Evolutionary conservation across 2,329 filamentous ascomycete species (phyloP).

Genomic region (Magnaporthiopsis poae): DNA sequence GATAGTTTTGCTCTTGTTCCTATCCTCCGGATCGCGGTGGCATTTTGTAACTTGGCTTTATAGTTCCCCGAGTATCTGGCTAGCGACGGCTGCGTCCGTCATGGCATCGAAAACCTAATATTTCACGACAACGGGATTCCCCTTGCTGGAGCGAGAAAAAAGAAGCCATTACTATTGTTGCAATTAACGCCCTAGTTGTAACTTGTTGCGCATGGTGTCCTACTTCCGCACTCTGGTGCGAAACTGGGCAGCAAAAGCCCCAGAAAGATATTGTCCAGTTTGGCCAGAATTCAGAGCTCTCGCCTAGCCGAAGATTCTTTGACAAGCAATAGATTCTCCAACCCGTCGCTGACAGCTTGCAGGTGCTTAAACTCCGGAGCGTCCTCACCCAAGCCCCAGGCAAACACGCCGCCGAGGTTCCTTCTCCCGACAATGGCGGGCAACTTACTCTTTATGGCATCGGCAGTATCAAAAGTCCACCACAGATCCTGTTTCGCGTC

Average conservation of each 20-base stretch:
- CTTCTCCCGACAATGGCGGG: conserved; percentile 44
- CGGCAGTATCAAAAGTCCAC: conserved; percentile 64
- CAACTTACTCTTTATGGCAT: conserved; percentile 53
- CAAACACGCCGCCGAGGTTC: conserved; percentile 60
- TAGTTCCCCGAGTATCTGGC: neutral
- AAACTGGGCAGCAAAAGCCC: no score
- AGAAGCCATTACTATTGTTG: neutral
- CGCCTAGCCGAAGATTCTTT: neutral
- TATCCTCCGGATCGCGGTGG: neutral
- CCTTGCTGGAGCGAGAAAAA: neutral
- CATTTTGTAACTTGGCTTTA: neutral
- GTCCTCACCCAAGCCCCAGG: conserved; percentile 66
- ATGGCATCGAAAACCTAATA: neutral
- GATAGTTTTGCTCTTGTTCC: neutral
- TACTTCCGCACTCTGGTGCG: no score
- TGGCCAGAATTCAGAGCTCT: conserved; percentile 1
- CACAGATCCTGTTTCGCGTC: conserved; percentile 50
- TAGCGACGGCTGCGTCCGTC: neutral
- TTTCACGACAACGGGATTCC: neutral
- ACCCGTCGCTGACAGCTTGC: conserved; percentile 21
- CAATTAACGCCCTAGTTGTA: no score
- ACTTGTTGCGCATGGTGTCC: no score
- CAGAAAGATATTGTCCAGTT: neutral
- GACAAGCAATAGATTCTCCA: conserved; percentile 11
- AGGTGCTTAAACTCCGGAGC: conserved; percentile 34